Base-by-base conservation (phyloP, 306 rosid genomes). In the Cicer judaicum region DNA sequence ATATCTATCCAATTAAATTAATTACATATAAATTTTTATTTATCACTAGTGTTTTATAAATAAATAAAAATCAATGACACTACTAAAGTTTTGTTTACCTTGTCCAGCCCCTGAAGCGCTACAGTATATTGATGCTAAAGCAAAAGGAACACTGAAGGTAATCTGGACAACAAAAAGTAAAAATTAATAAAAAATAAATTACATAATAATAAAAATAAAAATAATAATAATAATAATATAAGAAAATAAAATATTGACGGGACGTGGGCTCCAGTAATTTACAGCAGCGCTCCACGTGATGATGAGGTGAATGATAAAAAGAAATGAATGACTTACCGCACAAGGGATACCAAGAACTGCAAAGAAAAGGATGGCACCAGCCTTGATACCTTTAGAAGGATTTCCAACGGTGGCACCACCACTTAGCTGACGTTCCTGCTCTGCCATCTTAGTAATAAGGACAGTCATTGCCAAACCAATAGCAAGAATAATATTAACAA, bases 91-190 rank as follows among this genome's bases (percentile, higher is more conserved):
- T 29, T 29, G 36, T 4, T 3, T 78, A 90, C 98, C 98, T 88
- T 90, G 94, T 21, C 96, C 98, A 7, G 94, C 98, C 6, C 91
- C 89, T 4, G 93, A 75, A 2, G 54, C 18, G 62, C 44, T 81
- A 49, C 79, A 87, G 75, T 83, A 90, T 41, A 92, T 60, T 60
- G 66, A 60, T 34, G 66, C 66, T 36, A 60, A 44, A 60, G 66
- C 66, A 60, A 60, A 60, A 0, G 96, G 98, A 63, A 90, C 83
- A 52, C 96, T 90, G 79, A 6, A 90, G 7, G 89, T 91, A 69
- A 87, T 77, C 94, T 91, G 82, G 1, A 74, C 47, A 76, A 29
- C 36, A 29, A 29, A 29, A 5, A 29, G 36, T 29, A 3, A 3
- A 29, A 3, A 0, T 29, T 29, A 29, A 3, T 29, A 2, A 24